A percentile compares a stretch with the other conserved stretches of the same genome.
phyloP scores from a whole-genome alignment of 257 asterid species.

The Solanum dulcamara region DNA sequence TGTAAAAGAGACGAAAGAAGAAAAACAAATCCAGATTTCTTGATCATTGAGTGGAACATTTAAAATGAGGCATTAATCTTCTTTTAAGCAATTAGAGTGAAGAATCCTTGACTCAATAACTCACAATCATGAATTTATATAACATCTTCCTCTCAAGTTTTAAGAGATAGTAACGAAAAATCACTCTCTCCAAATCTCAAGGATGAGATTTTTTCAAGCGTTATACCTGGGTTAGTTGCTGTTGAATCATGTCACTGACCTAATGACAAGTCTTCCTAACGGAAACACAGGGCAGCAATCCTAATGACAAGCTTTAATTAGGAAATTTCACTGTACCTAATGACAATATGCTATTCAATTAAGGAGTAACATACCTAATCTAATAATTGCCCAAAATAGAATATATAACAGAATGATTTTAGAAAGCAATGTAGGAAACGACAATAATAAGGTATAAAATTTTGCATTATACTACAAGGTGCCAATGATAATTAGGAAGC shows the following conservation, averaged over 20 bases:
- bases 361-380: background rate
- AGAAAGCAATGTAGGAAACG: background rate
- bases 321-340: background rate
- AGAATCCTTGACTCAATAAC: background rate
- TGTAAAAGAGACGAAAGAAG: background rate
- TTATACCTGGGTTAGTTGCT: background rate
- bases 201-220: background rate
- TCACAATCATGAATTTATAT: background rate
- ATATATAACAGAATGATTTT: background rate
- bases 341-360: too few relatives aligned
- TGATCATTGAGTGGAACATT: background rate
- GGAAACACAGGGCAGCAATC: background rate
- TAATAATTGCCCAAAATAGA: background rate
- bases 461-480: background rate
- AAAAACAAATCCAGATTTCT: background rate
- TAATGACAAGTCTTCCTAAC: background rate
- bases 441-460: background rate
- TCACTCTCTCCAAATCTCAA: background rate
- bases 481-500: background rate
- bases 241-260: background rate
- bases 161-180: background rate
- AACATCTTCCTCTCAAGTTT: background rate
- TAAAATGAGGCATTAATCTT: background rate
- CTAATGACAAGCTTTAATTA: background rate
- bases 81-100: background rate